Base-by-base conservation (phyloP, 2,329 filamentous ascomycete genomes). In the Calonectria crousiana region DNA sequence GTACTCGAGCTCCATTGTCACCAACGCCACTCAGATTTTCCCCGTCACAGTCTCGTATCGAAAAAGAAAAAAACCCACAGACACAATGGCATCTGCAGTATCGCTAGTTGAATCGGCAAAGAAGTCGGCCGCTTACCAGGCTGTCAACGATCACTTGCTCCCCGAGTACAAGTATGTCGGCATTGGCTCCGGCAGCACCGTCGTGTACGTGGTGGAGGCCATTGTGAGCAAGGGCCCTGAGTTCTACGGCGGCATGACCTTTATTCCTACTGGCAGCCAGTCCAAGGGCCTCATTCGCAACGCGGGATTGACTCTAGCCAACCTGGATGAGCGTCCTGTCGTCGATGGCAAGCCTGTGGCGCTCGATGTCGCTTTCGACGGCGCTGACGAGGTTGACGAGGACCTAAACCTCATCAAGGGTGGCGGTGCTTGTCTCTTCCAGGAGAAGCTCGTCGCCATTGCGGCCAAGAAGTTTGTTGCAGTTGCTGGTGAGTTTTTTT, bases 341-440 rank as follows among this genome's bases (percentile, higher is more conserved):
- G 80, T 82, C 16, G 74, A 81, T 47, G 86, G 85, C 77, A 80
- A 79, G 72, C 85, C 86, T 41, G 84, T 87, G n/a, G 84, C 86
- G 58, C 90, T 99, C 34, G 96, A 98, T 81, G 94, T 98, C 23
- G 95, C 94, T 65, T 99, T 99, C 83, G 97, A 99, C 82, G 97
- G 97, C 69, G 97, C 97, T 5, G 97, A 99, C 84, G 97, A 99
- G 87, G 95, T 99, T 38, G 97, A 99, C 83, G 93, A 95, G 60
- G 94, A 97, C 67, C 87, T 99, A 74, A 99, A 98, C 86, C 95
- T 96, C 83, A 98, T 99, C 88, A 98, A 98, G 88, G 97, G 97
- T 69, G 97, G 97, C 65, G 97, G 97, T 73, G 97, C 95, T n/a
- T 99, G 97, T 85, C 87, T 98, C 71, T 98, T 98, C 87, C 97